phyloP scores from a whole-genome alignment of 768 basidiomycete genomes.

The Tylopilus plumbeoviolaceoides region DNA sequence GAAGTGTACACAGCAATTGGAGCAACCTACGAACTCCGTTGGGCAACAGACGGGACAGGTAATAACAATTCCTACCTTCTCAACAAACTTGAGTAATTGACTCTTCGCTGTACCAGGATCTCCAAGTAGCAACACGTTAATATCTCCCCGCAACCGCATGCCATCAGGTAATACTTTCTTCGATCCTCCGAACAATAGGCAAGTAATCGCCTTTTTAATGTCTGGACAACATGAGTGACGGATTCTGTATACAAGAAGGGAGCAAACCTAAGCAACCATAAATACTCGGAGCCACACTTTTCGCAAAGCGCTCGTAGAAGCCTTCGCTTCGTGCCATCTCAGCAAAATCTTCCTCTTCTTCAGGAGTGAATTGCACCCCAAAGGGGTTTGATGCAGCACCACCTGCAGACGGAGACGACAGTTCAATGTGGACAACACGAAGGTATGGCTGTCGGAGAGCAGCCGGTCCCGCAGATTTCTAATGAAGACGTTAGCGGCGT shows the following conservation, averaged over 20 bases:
- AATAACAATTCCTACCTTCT: constrained; percentile 55
- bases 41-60: background rate
- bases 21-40: constrained; percentile 59
- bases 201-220: constrained; percentile 96
- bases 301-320: constrained; percentile 91
- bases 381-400: constrained; percentile 77
- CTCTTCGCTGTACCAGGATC: constrained; percentile 99
- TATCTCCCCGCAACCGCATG: constrained; percentile 94
- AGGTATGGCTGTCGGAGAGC: constrained; percentile 94
- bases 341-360: constrained; percentile 96
- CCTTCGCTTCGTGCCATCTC: constrained; percentile 85
- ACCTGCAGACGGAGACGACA: constrained; percentile 75
- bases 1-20: constrained; percentile 98
- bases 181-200: constrained; percentile 94
- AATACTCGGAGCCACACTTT: constrained; percentile 95
- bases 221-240: constrained; percentile 46
- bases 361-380: constrained; percentile 84
- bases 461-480: constrained; percentile 81
- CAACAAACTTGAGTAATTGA: constrained; percentile 97
- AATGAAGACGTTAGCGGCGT: background rate
- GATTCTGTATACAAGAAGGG: background rate
- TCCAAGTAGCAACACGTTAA: constrained; percentile 93
- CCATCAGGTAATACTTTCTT: constrained; percentile 97
- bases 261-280: constrained; percentile 82
- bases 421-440: constrained; percentile 86